Evolutionary conservation across 352 stramenopile genomes (phyloP), one percentile per base, ranked within the genome.

Genomic region (Sclerospora graminicola): DNA sequence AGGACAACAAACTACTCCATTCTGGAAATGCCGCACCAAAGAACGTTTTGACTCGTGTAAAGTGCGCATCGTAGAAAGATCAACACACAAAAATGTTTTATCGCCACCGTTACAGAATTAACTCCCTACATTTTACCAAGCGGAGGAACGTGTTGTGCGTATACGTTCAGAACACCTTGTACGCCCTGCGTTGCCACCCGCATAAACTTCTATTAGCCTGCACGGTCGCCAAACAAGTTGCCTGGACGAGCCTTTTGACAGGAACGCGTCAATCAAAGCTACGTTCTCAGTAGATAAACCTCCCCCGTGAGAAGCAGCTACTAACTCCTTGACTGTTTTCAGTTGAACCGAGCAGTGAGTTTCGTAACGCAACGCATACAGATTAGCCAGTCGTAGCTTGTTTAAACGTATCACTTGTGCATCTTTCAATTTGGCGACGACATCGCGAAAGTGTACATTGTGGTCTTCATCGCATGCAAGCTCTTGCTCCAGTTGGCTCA

Each of bases 351-450:
- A 84, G 43, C 63, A 82, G 48, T 87, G 80, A 19, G 77, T 94
- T 66, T 99, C 96, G 63, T 99, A 99, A 11, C 96, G 88, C 27
- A 99, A 56, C 15, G 96, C 94, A 71, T 99, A 99, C 13, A 99
- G 63, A 62, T 99, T 90, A 14, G 95, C 93, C 37, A 99, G 76
- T 13, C 97, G 88, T 20, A 99, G 73, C 60, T 98, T 98, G 69
- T 99, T 97, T 3, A 87, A 75, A n/a, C 94, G 82, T 59, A 97
- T 97, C 26, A 91, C 82, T 51, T 81, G 59, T 14, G 61, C 74
- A 37, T 87, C 82, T 53, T 87, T 87, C 37, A 95, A 58, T 48
- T 91, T 84, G 18, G 59, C 63, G 28, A 87, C 72, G 21, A 93
- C 60, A 45, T 92, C 79, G 19, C 82, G 76, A 19, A 89, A 87